Percentiles rank a stretch among this genome's conserved stretches.
Conservation (phyloP, 345 rosid species). For the Psidium friedrichsthalianum region DNA sequence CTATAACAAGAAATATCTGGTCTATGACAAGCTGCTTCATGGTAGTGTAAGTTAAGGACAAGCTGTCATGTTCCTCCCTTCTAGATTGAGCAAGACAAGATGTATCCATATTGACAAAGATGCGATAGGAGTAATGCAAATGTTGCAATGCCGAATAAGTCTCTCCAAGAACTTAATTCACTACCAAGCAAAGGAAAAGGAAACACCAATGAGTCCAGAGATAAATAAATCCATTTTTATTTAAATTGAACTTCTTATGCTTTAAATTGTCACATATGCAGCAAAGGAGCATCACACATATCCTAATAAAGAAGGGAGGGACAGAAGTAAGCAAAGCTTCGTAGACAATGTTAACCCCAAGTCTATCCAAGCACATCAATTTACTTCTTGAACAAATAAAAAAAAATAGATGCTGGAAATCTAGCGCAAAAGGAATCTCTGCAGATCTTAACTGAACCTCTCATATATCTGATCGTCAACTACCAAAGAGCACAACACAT, state of each 20-base stretch:
- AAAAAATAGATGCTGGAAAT: not conserved
- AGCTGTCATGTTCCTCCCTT: not conserved
- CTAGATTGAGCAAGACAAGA: not conserved
- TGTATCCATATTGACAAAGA: not conserved
- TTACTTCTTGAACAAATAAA: not conserved
- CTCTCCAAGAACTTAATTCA: not conserved
- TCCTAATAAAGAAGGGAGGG: not conserved
- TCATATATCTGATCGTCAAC: not conserved
- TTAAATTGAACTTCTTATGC: not conserved
- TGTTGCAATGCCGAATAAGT: not conserved
- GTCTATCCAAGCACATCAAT: not conserved
- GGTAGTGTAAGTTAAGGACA: not conserved
- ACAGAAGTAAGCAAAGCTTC: not conserved
- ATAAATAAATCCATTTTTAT: not conserved
- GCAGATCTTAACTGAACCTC: not conserved
- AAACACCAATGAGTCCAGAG: not conserved
- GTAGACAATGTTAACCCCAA: not conserved
- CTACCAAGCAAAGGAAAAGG: not conserved
- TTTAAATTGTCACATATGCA: not conserved
- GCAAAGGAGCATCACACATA: not conserved
- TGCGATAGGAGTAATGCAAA: not conserved
- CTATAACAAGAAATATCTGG: not conserved
- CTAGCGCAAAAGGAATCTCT: not conserved
- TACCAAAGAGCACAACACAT: not conserved
- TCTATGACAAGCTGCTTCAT: not conserved